These are phyloP conservation scores for Emericellopsis terricola DNA, from an alignment of 495 filamentous ascomycete species.

Conservation along the genomic window DNA sequence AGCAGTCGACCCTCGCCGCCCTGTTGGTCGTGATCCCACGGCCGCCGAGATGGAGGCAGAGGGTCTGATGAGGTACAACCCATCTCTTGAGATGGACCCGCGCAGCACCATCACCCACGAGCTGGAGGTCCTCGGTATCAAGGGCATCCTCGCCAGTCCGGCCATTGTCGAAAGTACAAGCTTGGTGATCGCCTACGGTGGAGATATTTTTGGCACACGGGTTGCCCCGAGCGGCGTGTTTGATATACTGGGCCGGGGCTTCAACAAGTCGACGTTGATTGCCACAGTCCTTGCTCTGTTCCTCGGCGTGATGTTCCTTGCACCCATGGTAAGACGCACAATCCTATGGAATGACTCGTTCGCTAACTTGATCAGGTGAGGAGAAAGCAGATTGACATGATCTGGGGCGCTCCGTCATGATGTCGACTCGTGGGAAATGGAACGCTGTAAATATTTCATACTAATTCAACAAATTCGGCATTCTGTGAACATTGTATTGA, in stretches of 20 bases:
- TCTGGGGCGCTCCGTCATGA: conserved; percentile 12
- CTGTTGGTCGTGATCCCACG: conserved; percentile 68
- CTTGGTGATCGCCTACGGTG: conserved; percentile 74
- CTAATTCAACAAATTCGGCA: too few species aligned
- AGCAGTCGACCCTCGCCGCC: conserved; percentile 73
- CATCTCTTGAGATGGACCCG: conserved; percentile 70
- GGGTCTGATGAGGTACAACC: conserved; percentile 58
- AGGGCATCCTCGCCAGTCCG: conserved; percentile 51
- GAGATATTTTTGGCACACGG: conserved; percentile 75
- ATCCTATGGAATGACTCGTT: background rate
- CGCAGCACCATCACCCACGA: conserved; percentile 67
- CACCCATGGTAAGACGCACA: conserved; percentile 55
- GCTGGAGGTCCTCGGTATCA: conserved; percentile 61
- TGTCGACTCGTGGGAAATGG: background rate
- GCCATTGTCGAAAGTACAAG: conserved; percentile 85
- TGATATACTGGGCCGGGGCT: conserved; percentile 82
- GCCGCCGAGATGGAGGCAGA: conserved; percentile 56
- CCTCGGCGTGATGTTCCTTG: conserved; percentile 54
- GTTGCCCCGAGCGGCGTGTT: conserved; percentile 74
- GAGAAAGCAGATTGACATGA: conserved; percentile 20
- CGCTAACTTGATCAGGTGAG: conserved; percentile 11
- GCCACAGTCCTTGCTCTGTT: conserved; percentile 63
- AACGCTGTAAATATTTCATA: too few species aligned
- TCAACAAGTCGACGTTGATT: conserved; percentile 73
- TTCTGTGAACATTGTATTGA: too few species aligned